Conservation (phyloP, 2,329 filamentous ascomycete species). For the Phialocephala sp. region DNA sequence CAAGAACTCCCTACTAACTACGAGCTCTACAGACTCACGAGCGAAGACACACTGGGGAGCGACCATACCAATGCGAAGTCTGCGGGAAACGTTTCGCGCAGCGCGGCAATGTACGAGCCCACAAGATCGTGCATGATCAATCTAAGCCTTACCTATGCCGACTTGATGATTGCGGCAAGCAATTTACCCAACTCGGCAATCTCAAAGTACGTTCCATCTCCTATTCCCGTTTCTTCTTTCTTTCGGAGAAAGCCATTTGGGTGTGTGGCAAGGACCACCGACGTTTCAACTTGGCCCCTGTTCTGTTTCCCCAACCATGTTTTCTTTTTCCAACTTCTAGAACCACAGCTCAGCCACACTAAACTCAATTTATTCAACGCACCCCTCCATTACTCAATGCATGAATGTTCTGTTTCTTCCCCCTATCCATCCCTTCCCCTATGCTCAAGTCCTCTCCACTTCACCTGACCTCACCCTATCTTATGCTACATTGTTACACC, state of each 20-base stretch:
- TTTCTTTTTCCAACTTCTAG: constrained; percentile 17
- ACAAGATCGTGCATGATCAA: constrained; percentile 79
- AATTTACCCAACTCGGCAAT: constrained; percentile 89
- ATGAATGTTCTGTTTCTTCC: not conserved
- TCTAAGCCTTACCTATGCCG: constrained; percentile 81
- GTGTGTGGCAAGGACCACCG: constrained; percentile 12
- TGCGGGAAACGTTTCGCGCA: constrained; percentile 87
- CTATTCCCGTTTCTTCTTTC: not conserved
- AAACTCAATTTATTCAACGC: not conserved
- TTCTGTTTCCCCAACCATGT: constrained; percentile 15
- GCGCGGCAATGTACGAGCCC: constrained; percentile 82
- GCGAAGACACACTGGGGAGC: constrained; percentile 84
- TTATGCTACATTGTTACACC: not conserved
- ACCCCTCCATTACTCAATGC: not conserved
- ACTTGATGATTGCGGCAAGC: constrained; percentile 83
- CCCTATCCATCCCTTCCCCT: constrained; percentile 1
- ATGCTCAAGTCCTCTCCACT: not conserved
- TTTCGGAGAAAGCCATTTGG: not conserved
- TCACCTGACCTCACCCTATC: too few species aligned
- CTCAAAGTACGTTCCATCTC: constrained; percentile 68
- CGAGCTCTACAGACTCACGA: constrained; percentile 71
- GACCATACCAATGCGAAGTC: constrained; percentile 78
- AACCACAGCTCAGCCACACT: constrained; percentile 22
- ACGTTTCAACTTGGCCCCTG: constrained; percentile 30
- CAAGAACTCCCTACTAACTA: constrained; percentile 14